phyloP scores from a whole-genome alignment of 176 grass and related monocot species.

The Oryza australiensis region DNA sequence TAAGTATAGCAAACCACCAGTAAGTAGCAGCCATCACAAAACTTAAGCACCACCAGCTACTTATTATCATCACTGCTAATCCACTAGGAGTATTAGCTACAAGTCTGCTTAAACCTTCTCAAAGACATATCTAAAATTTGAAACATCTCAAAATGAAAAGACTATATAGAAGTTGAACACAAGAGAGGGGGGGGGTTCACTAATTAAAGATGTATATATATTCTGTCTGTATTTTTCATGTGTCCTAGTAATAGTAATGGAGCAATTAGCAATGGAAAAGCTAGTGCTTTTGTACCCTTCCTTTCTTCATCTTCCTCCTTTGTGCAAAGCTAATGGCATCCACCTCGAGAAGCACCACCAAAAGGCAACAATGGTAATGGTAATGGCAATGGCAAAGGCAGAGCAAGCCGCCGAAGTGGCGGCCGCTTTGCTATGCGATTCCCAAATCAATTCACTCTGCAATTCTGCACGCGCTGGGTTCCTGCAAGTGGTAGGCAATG shows the following conservation, averaged over 20 bases:
- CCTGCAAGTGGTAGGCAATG: neutral
- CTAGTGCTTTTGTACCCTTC: neutral
- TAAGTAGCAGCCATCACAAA: neutral
- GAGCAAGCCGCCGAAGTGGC: slow-evolving; percentile 41
- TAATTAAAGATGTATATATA: slow-evolving; percentile 50
- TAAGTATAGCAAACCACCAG: neutral
- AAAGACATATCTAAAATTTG: slow-evolving; percentile 1
- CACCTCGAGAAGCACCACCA: slow-evolving; percentile 61
- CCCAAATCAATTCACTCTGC: slow-evolving; percentile 16
- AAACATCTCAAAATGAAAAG: slow-evolving; percentile 33
- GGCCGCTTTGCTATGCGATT: slow-evolving; percentile 21
- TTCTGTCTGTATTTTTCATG: slow-evolving; percentile 38
- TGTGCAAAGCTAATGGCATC: slow-evolving; percentile 55
- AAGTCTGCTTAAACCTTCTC: neutral
- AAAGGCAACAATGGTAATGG: slow-evolving; percentile 29
- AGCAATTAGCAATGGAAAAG: slow-evolving; percentile 31
- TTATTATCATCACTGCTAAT: neutral
- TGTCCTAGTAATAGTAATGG: slow-evolving; percentile 19
- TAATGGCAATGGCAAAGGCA: neutral
- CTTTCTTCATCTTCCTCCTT: slow-evolving; percentile 14
- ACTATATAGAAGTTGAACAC: neutral
- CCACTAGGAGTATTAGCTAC: neutral
- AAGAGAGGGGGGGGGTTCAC: neutral
- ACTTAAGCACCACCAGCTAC: neutral
- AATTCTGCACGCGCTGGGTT: slow-evolving; percentile 4